Evolutionary conservation across 768 basidiomycete genomes (phyloP).

Genomic region (Podaxis sp.): DNA sequence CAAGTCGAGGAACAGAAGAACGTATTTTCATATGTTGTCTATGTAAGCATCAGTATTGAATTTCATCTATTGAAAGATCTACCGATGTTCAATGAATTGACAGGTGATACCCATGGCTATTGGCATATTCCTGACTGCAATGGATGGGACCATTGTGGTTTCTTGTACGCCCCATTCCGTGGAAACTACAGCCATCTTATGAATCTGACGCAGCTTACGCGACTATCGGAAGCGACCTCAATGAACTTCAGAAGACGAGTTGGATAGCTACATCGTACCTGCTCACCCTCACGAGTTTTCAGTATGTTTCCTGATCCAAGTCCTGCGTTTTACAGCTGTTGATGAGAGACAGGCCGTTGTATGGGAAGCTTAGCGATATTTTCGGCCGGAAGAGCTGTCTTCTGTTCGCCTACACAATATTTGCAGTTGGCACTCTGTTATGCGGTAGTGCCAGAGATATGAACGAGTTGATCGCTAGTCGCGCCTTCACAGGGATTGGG

Average conservation of each 20-base stretch:
- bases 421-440: slow-evolving; percentile 51
- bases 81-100: not conserved
- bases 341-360: slow-evolving; percentile 46
- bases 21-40: slow-evolving; percentile 1
- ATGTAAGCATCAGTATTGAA: slow-evolving; percentile 27
- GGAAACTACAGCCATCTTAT: not conserved
- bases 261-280: slow-evolving; percentile 69
- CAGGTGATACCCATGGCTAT: slow-evolving; percentile 17
- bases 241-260: slow-evolving; percentile 62
- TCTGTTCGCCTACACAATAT: slow-evolving; percentile 52
- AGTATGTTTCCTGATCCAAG: slow-evolving; percentile 34
- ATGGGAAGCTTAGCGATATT: slow-evolving; percentile 66
- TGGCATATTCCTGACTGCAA: slow-evolving; percentile 18
- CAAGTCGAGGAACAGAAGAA: slow-evolving; percentile 8
- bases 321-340: not conserved
- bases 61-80: not conserved
- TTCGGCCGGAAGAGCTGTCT: slow-evolving; percentile 62
- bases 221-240: slow-evolving; percentile 56
- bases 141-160: slow-evolving; percentile 21
- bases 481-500: slow-evolving; percentile 59
- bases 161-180: slow-evolving; percentile 15
- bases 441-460: slow-evolving; percentile 56
- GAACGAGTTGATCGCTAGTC: slow-evolving; percentile 50
- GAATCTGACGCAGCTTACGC: slow-evolving; percentile 39
- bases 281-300: slow-evolving; percentile 59